Evolutionary conservation across 129 eudicot genomes (phyloP).

Genomic region (Arctium lappa): DNA sequence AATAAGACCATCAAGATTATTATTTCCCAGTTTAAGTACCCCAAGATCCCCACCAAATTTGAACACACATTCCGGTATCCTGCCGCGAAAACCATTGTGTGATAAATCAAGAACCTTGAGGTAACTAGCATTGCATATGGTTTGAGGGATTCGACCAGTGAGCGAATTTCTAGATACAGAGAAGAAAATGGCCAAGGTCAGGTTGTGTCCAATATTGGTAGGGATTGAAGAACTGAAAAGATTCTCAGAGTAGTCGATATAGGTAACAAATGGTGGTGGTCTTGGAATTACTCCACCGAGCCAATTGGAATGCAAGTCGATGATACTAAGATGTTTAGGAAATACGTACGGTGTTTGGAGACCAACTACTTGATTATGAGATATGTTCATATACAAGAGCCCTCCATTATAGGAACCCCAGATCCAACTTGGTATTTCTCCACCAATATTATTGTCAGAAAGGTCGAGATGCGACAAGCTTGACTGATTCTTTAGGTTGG

Average conservation of each 20-base stretch:
- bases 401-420: conserved; percentile 1
- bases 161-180: conserved; percentile 30
- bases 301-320: conserved; percentile 38
- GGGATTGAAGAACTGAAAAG: conserved; percentile 27
- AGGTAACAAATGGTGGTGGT: not conserved
- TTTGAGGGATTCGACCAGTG: conserved; percentile 25
- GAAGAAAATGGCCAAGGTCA: not conserved
- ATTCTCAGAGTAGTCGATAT: conserved; percentile 37
- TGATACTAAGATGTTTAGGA: not conserved
- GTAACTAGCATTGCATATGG: conserved; percentile 23
- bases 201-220: conserved; percentile 8
- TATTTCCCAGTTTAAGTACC: conserved; percentile 18
- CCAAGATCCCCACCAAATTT: not conserved
- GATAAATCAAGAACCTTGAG: conserved; percentile 31
- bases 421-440: conserved; percentile 44
- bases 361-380: conserved; percentile 18
- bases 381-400: conserved; percentile 25
- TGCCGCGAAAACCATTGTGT: conserved; percentile 14
- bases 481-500: conserved; percentile 14
- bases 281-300: conserved; percentile 26
- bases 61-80: conserved; percentile 31
- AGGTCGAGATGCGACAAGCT: conserved; percentile 22
- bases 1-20: conserved; percentile 2
- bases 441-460: conserved; percentile 34
- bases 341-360: conserved; percentile 3